phyloP scores from a whole-genome alignment of 2,329 filamentous ascomycete species.

The Didymellaceae sp. region DNA sequence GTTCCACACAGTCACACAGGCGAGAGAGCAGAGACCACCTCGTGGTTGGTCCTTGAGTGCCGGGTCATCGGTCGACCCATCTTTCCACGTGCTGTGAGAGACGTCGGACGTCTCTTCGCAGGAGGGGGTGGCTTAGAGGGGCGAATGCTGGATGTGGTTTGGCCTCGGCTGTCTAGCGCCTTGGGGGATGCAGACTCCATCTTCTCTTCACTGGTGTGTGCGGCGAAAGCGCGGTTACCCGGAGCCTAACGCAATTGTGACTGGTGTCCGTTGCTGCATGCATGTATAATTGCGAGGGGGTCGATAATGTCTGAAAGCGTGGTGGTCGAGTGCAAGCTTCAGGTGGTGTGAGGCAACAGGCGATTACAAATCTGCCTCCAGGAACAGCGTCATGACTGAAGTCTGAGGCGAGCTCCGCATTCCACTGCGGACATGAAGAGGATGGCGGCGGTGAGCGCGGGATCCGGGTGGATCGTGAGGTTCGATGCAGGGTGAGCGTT shows the following conservation, averaged over 20 bases:
- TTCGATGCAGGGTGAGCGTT: slow-evolving; percentile 10
- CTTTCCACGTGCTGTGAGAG: slow-evolving; percentile 18
- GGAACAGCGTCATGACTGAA: neutral
- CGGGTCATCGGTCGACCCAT: slow-evolving; percentile 18
- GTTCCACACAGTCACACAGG: slow-evolving; percentile 13
- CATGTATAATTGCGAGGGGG: slow-evolving; percentile 1
- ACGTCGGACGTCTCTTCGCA: slow-evolving; percentile 10
- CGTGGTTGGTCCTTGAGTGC: slow-evolving; percentile 18
- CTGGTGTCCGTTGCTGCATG: slow-evolving; percentile 9
- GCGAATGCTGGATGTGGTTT: slow-evolving; percentile 10
- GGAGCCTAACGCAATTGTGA: slow-evolving; percentile 15
- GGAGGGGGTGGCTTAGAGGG: slow-evolving; percentile 22
- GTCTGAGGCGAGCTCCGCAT: too few species aligned
- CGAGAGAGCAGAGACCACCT: slow-evolving; percentile 13
- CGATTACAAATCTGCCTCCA: neutral
- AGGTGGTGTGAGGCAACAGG: neutral
- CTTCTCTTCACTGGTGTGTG: slow-evolving; percentile 11
- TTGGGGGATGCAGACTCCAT: slow-evolving; percentile 13
- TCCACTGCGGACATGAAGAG: neutral
- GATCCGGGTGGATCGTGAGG: neutral
- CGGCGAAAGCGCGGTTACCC: slow-evolving; percentile 13
- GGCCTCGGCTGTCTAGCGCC: slow-evolving; percentile 15
- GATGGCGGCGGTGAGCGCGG: slow-evolving; percentile 4
- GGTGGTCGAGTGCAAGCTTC: neutral
- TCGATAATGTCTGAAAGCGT: neutral